These are phyloP conservation scores for Cetraspora pellucida DNA, from an alignment of 192 early-diverging fungal genomes.

Conservation along the genomic window DNA sequence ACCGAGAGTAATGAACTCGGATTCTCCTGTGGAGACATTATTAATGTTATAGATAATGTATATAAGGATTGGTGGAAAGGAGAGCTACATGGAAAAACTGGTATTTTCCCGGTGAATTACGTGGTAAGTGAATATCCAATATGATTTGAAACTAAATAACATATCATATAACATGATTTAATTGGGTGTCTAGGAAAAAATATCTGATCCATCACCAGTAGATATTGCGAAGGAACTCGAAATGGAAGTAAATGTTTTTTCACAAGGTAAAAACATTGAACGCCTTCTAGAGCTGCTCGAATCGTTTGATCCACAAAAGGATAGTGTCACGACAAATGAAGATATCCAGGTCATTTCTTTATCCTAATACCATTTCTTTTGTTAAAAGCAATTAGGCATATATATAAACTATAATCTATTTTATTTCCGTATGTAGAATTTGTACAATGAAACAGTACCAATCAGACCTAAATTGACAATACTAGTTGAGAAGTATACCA, in stretches of 20 bases:
- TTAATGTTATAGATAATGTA: conserved; percentile 88
- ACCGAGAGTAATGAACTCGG: conserved; percentile 90
- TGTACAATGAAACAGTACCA: conserved; percentile 80
- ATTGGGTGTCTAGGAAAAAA: conserved; percentile 51
- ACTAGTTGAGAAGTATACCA: conserved; percentile 79
- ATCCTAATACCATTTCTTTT: background rate
- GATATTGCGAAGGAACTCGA: conserved; percentile 60
- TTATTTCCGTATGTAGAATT: conserved; percentile 33
- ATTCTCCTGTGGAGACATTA: conserved; percentile 84
- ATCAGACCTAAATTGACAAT: conserved; percentile 85
- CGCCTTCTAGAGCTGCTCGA: conserved; percentile 74
- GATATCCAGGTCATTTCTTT: conserved; percentile 61
- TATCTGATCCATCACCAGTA: conserved; percentile 60
- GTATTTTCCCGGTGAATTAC: conserved; percentile 98
- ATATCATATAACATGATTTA: background rate
- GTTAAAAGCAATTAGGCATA: conserved; percentile 17
- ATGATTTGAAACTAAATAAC: background rate
- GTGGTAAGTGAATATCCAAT: conserved; percentile 56
- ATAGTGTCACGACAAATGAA: conserved; percentile 89
- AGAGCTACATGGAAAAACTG: conserved; percentile 78
- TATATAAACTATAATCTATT: too few species aligned
- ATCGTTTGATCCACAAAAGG: conserved; percentile 75
- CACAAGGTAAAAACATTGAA: conserved; percentile 74
- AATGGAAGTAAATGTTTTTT: conserved; percentile 68
- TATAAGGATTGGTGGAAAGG: conserved; percentile 99